Evolutionary conservation across 352 stramenopile species (phyloP).

Genomic region (Globisporangium viniferum): DNA sequence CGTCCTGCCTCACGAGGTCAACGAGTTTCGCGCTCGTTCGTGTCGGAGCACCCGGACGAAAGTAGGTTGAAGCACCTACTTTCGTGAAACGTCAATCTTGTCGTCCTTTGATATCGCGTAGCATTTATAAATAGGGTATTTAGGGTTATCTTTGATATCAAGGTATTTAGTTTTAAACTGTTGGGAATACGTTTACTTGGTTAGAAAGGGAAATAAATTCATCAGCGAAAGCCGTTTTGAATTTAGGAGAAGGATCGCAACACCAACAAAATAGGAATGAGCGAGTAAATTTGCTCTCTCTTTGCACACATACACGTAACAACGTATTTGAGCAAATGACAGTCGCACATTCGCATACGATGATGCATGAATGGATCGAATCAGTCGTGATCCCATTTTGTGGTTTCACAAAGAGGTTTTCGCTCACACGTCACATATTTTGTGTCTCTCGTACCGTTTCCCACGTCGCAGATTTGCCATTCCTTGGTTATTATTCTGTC

Average conservation of each 20-base stretch:
- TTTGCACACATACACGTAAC: too few relatives aligned
- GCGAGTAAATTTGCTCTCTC: too few relatives aligned
- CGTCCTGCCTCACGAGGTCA: background rate
- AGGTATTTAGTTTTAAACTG: too few relatives aligned
- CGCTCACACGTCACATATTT: background rate
- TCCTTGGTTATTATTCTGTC: conserved; percentile 2
- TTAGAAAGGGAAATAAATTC: too few relatives aligned
- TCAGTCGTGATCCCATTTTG: background rate
- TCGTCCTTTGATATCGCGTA: background rate
- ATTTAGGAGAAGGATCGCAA: too few relatives aligned
- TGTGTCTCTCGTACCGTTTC: background rate
- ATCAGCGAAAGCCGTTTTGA: too few relatives aligned
- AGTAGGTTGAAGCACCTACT: background rate
- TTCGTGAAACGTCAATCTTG: background rate
- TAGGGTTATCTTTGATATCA: too few relatives aligned
- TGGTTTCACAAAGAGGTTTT: background rate
- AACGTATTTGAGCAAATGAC: too few relatives aligned
- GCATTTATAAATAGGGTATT: too few relatives aligned
- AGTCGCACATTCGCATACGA: too few relatives aligned
- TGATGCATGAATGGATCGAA: background rate
- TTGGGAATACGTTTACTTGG: too few relatives aligned
- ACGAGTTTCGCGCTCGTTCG: background rate
- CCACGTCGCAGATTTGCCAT: background rate
- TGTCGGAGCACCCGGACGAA: background rate
- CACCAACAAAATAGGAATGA: too few relatives aligned